Conservation (phyloP, 2,329 filamentous ascomycete species). For the Cladosporium sp. region DNA sequence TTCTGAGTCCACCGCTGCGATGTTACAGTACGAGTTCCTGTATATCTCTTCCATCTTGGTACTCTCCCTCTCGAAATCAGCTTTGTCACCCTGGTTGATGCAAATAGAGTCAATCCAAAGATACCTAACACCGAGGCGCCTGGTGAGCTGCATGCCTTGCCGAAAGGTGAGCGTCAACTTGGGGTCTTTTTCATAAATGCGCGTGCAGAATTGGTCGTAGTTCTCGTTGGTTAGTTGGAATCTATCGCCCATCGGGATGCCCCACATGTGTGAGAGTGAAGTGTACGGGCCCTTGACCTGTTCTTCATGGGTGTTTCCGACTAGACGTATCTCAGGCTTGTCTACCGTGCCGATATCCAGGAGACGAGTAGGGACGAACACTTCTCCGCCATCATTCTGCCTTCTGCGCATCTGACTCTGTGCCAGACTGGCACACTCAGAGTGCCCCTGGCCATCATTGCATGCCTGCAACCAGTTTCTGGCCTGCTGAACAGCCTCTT, state of each 20-base stretch:
- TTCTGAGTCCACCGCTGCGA: constrained; percentile 3
- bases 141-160: constrained; percentile 7
- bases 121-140: constrained; percentile 6
- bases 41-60: constrained; percentile 8
- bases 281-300: not conserved
- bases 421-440: not conserved
- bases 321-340: not conserved
- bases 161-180: not conserved
- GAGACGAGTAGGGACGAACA: not conserved
- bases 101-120: constrained; percentile 18
- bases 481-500: not conserved
- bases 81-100: constrained; percentile 15
- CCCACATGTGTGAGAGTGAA: not conserved
- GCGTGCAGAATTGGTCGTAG: not conserved
- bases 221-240: not conserved
- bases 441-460: not conserved
- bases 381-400: not conserved
- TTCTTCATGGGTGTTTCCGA: not conserved
- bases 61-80: constrained; percentile 13
- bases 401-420: not conserved
- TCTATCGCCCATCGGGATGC: not conserved
- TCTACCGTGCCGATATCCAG: not conserved
- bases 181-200: not conserved
- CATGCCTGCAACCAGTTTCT: not conserved
- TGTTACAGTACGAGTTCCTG: not conserved